Conservation (phyloP, 352 stramenopile species). For the Detonula confervacea region DNA sequence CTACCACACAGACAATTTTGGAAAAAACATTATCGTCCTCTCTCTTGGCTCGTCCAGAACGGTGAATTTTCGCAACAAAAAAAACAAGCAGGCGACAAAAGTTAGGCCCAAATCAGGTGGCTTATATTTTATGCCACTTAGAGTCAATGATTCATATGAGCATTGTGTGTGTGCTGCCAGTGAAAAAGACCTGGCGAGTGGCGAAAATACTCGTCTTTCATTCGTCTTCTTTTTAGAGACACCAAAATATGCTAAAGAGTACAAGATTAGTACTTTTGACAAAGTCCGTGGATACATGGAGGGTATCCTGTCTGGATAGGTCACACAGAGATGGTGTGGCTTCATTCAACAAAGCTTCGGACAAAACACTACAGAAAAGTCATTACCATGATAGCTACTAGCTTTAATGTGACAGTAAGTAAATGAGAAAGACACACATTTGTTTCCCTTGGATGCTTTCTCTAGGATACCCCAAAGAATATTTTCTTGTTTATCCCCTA, state of each 20-base stretch:
- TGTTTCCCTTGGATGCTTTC: no score
- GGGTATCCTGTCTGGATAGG: conserved; percentile 2
- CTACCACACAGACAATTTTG: conserved; percentile 45
- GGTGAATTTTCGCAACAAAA: conserved; percentile 30
- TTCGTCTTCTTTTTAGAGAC: conserved; percentile 47
- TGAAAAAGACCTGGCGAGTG: conserved; percentile 6
- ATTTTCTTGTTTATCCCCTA: no score
- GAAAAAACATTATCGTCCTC: conserved; percentile 33
- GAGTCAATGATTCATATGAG: conserved; percentile 33
- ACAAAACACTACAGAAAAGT: no score
- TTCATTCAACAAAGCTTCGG: no score
- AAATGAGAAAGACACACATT: no score
- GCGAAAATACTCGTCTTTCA: conserved; percentile 21
- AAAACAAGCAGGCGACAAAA: conserved; percentile 21
- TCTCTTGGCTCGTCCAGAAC: conserved; percentile 18
- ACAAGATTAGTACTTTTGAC: conserved; percentile 15
- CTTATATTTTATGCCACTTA: conserved; percentile 46
- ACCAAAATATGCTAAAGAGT: conserved; percentile 38
- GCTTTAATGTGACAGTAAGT: no score
- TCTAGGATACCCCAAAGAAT: no score
- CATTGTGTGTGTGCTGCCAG: conserved; percentile 25
- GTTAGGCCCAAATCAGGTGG: conserved; percentile 23
- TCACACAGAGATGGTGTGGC: no score
- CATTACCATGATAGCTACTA: no score
- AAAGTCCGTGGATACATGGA: conserved; percentile 14